phyloP scores from a whole-genome alignment of 1,284 basidiomycete genomes.

The Ganoderma lucidum region DNA sequence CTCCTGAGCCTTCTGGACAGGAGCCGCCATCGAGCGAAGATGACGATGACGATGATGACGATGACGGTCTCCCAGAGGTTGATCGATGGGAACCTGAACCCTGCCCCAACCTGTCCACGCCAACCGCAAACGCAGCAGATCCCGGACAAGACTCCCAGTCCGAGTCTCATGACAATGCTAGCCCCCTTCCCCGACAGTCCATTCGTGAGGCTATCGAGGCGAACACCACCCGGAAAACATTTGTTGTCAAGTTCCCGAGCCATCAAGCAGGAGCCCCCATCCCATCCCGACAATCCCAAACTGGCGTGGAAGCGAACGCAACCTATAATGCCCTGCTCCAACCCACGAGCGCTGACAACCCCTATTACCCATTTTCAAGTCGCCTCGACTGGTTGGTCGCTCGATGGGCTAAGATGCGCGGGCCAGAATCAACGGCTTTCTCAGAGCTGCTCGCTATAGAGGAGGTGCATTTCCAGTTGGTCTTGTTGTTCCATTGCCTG shows the following conservation, averaged over 20 bases:
- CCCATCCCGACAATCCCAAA: neutral
- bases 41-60: neutral
- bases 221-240: neutral
- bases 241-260: neutral
- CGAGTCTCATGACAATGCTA: neutral
- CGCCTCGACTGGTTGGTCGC: constrained; percentile 13
- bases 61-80: neutral
- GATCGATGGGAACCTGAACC: neutral
- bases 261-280: constrained; percentile 4
- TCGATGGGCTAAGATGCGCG: constrained; percentile 21
- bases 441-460: constrained; percentile 27
- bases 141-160: too few species aligned
- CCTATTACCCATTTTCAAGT: constrained; percentile 13
- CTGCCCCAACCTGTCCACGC: neutral
- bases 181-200: neutral
- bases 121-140: neutral
- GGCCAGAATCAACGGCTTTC: constrained; percentile 18
- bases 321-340: neutral
- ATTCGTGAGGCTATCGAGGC: neutral
- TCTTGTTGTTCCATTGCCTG: neutral
- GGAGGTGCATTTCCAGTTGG: constrained; percentile 22
- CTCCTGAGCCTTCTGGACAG: neutral
- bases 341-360: neutral
- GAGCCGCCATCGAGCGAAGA: neutral
- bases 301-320: neutral